Percentiles rank a stretch among this genome's conserved stretches.
phyloP scores from a whole-genome alignment of 495 filamentous ascomycete genomes.

The Aspergillus panamensis region DNA sequence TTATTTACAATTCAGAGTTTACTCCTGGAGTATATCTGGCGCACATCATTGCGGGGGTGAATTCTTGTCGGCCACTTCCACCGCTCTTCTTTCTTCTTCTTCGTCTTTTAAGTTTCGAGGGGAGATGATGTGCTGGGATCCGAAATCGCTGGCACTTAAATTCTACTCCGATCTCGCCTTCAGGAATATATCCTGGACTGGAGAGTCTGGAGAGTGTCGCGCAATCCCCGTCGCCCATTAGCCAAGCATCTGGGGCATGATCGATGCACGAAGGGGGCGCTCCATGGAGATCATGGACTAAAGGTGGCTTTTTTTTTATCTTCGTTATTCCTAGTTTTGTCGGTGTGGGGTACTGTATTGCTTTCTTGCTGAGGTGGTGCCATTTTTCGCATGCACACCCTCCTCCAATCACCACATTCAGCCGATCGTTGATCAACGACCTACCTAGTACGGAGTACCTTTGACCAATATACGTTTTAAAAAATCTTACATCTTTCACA shows the following conservation, averaged over 20 bases:
- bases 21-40: slow-evolving; percentile 7
- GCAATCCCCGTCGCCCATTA: slow-evolving; percentile 3
- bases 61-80: not conserved
- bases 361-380: not conserved
- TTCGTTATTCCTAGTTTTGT: slow-evolving; percentile 11
- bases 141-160: slow-evolving; percentile 3
- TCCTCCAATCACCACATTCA: not conserved
- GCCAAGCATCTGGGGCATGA: slow-evolving; percentile 11
- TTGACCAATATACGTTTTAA: not conserved
- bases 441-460: no score
- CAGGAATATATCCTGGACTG: not conserved
- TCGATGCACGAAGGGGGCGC: not conserved
- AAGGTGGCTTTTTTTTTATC: not conserved
- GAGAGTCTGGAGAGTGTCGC: not conserved
- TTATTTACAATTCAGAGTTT: not conserved
- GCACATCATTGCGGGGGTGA: slow-evolving; percentile 11
- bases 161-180: not conserved
- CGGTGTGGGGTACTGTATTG: slow-evolving; percentile 12
- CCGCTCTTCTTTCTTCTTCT: not conserved
- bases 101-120: slow-evolving; percentile 1
- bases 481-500: not conserved
- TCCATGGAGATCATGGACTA: slow-evolving; percentile 8
- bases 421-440: not conserved
- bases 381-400: not conserved
- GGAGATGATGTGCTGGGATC: not conserved